Conservation (phyloP, 2,329 filamentous ascomycete species). For the Cladosporium sp. region DNA sequence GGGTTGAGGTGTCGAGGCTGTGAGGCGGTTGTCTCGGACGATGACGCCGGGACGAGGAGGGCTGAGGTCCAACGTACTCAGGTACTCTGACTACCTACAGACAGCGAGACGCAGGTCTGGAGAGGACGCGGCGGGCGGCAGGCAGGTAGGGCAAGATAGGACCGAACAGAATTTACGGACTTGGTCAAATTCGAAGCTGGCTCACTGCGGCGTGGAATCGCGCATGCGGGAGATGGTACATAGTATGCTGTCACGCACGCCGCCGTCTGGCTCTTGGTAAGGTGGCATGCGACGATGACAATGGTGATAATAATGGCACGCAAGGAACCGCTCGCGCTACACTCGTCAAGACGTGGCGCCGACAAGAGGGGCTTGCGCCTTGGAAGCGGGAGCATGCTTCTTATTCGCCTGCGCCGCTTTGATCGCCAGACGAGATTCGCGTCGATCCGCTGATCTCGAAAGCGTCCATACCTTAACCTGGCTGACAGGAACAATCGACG, state of each 20-base stretch:
- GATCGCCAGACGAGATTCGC: background rate
- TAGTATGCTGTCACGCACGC: conserved; percentile 1
- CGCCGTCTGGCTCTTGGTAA: background rate
- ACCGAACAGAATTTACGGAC: background rate
- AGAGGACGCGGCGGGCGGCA: background rate
- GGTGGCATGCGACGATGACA: conserved; percentile 1
- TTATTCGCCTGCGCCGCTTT: background rate
- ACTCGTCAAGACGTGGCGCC: background rate
- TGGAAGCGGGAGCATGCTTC: background rate
- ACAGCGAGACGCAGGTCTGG: background rate
- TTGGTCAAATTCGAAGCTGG: background rate
- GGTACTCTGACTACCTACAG: background rate
- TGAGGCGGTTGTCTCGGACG: conserved; percentile 2
- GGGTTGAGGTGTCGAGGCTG: background rate
- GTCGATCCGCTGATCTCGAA: conserved; percentile 1
- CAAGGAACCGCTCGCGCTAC: conserved; percentile 2
- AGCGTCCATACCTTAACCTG: background rate
- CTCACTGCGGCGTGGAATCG: background rate
- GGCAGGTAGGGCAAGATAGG: background rate
- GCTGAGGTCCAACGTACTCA: background rate
- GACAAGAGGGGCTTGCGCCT: conserved; percentile 1
- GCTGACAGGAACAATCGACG: background rate
- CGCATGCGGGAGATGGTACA: too few relatives aligned
- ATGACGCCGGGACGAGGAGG: conserved; percentile 1
- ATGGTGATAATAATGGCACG: background rate